Base-by-base conservation (phyloP, 176 grass and related monocot species). In the Pontederia paniculata region DNA sequence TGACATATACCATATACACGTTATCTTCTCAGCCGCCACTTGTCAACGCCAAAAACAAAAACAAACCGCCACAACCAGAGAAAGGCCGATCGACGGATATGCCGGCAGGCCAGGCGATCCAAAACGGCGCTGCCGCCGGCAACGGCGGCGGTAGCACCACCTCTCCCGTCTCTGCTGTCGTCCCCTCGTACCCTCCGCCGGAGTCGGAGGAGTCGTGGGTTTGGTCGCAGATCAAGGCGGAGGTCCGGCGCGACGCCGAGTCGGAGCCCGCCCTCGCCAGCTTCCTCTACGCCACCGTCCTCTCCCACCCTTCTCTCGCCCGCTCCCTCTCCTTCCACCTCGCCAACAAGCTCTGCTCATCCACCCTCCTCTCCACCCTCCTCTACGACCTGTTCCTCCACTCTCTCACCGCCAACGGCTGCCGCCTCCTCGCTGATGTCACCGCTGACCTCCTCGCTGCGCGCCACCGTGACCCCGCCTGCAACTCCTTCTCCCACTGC, bases 291-390 rank as follows among this genome's bases (percentile, higher is more conserved):
- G 88, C 88, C 48, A 94, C 83, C 15, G 79, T 94, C 17, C 70
- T 94, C 23, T 80, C 88, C 47, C 88, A 94, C 70, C 58, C 76
- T 0, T 87, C 83, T 16, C 88, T 94, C 6, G 58, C 71, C 17
- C 69, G 79, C 0, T 87, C 88, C 19, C 88, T 94, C 16, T 50
- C 88, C 37, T 94, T 94, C 76, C 88, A 94, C 73, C 88, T 94
- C 55, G 88, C 88, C 31, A 94, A 94, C 66, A 94, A 94, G 80
- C 79, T 94, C 41, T 87, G 83, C 73, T 94, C 88, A 57, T 87
- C 83, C 25, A 94, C 88, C 2, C 83, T 94, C 10, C 68, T 94
- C 22, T 83, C 88, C 51, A 94, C 88, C 17, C 79, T 94, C 23
- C 76, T 94, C 31, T 94, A 94, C 57, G 88, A 94, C 65, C 70